Evolutionary conservation across 108 stramenopile species (phyloP).

Genomic region (Fistulifera pelliculosa): DNA sequence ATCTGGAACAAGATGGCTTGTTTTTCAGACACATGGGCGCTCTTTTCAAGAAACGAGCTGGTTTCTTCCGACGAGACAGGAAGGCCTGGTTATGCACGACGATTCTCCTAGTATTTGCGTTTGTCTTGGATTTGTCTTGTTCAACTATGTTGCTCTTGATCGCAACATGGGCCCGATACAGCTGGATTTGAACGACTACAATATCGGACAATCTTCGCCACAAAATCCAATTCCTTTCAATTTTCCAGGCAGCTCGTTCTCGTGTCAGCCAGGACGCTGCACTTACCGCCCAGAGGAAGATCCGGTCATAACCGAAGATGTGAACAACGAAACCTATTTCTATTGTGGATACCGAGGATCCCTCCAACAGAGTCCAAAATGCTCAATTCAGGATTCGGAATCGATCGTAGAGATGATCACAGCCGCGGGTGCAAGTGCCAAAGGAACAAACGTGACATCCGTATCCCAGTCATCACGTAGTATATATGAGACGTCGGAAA

Average conservation of each 20-base stretch:
- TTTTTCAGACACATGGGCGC: conserved; percentile 62
- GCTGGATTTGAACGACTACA: conserved; percentile 50
- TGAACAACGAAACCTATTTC: conserved; percentile 33
- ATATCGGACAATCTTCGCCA: conserved; percentile 28
- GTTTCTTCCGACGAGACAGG: conserved; percentile 78
- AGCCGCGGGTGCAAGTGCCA: conserved; percentile 18
- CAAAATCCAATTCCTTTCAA: conserved; percentile 73
- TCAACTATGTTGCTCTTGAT: conserved; percentile 23
- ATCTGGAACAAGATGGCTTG: conserved; percentile 34
- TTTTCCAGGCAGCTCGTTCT: conserved; percentile 18
- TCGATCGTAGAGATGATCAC: conserved; percentile 24
- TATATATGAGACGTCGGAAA: conserved; percentile 16
- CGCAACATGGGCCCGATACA: conserved; percentile 31
- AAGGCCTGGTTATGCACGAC: conserved; percentile 81
- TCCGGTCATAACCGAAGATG: neutral
- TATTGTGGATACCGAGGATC: conserved; percentile 40
- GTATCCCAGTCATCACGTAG: conserved; percentile 17
- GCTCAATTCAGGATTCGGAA: conserved; percentile 20
- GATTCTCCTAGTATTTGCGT: conserved; percentile 50
- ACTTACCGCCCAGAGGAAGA: conserved; percentile 17
- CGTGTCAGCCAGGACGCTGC: conserved; percentile 62
- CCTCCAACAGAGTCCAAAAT: conserved; percentile 14
- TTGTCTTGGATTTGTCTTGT: conserved; percentile 55
- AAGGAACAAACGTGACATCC: conserved; percentile 3
- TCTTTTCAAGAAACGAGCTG: conserved; percentile 61